These are phyloP conservation scores for Mucor ambiguus DNA, from an alignment of 371 early-diverging fungal genomes.

Conservation along the genomic window DNA sequence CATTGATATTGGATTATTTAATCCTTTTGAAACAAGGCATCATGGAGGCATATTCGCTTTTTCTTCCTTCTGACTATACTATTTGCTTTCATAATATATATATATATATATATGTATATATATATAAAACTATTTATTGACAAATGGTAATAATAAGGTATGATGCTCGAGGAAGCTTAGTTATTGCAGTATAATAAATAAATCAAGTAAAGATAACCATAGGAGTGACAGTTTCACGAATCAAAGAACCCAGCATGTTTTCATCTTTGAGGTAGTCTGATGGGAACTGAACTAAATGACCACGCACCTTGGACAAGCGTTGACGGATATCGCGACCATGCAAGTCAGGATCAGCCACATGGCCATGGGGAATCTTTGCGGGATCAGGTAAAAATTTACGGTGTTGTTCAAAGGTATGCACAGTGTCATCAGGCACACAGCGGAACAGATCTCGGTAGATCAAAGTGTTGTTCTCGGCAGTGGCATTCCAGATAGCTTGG, in stretches of 20 bases:
- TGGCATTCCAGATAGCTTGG: slow-evolving; percentile 61
- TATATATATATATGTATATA: no score
- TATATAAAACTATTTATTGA: no score
- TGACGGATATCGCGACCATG: slow-evolving; percentile 42
- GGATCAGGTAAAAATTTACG: slow-evolving; percentile 60
- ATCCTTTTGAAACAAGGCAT: no score
- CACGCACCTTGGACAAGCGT: slow-evolving; percentile 47
- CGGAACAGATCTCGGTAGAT: slow-evolving; percentile 81
- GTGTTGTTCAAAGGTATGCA: slow-evolving; percentile 66
- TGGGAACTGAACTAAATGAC: slow-evolving; percentile 78
- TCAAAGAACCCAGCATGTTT: slow-evolving; percentile 62
- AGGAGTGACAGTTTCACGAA: slow-evolving; percentile 51
- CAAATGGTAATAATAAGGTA: no score
- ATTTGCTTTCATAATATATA: no score
- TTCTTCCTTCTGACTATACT: no score
- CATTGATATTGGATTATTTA: no score
- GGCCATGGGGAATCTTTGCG: slow-evolving; percentile 55
- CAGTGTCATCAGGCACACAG: slow-evolving; percentile 86
- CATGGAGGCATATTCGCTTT: no score
- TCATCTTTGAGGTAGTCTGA: slow-evolving; percentile 69
- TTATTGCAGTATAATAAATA: background rate
- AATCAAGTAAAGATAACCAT: slow-evolving; percentile 53
- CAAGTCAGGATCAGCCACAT: slow-evolving; percentile 54
- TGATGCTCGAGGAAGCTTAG: no score
- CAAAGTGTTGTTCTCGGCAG: slow-evolving; percentile 68